Evolutionary conservation across 1,284 basidiomycete genomes (phyloP), one percentile per base, ranked within the genome.

Genomic region (Irpex rosettiformis): DNA sequence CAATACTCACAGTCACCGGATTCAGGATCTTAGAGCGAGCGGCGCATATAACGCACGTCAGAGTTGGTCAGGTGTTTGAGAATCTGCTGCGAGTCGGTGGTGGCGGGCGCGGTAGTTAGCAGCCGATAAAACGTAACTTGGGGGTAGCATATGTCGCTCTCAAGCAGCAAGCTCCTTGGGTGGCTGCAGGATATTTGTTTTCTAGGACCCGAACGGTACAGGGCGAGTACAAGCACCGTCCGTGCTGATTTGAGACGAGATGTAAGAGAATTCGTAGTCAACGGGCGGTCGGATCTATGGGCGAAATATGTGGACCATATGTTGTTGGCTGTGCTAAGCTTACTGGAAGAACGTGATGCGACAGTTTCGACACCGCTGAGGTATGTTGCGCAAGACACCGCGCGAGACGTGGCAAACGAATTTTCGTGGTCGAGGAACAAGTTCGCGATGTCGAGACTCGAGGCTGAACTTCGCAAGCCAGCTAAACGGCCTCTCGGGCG

Each of bases 361-460:
- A n/a, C 43, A 45, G 43, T 45, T 37, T 51, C 48, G 48, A 51
- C 48, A 51, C 11, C 48, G 25, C 48, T 27, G 48, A 51, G 25
- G 21, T 13, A 24, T 28, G 10, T 24, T 28, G 48, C 48, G 48
- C 24, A 51, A 24, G 25, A 27, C 48, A 24, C 16, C 27, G 48
- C 25, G 48, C 13, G 6, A 7, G 18, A 45, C 43, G 43, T n/a
- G 7, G 43, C 13, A 45, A 18, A 45, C 43, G 43, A 8, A 4
- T 45, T 11, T 45, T 18, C 43, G 43, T 18, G 8, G 43, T 18
- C 21, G 43, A n/a, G 43, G 13, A 45, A n/a, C 13, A 22, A 11
- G n/a, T 18, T 18, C 21, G 13, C 21, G 43, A 45, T 18, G n/a
- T n/a, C n/a, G 43, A n/a, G 18, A 18, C 43, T 18, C 21, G 16